A percentile compares a stretch with the other conserved stretches of the same genome.
Conservation (phyloP, 2,329 filamentous ascomycete genomes). For the Clonostachys rosea region DNA sequence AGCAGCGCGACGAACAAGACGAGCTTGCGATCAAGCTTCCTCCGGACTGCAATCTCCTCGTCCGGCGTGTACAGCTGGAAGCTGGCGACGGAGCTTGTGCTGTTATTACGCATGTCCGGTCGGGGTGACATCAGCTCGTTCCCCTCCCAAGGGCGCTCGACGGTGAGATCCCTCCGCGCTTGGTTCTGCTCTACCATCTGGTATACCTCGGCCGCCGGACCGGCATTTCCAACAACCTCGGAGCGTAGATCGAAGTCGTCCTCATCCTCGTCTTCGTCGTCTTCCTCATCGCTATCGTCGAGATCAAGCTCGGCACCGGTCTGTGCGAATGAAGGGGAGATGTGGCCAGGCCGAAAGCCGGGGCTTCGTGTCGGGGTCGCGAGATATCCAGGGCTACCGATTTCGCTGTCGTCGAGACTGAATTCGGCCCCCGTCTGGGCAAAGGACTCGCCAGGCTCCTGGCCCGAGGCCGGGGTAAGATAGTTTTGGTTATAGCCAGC, state of each 20-base stretch:
- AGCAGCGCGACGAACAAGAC: conserved; percentile 78
- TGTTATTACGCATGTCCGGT: background rate
- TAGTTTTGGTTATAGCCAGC: too few species aligned
- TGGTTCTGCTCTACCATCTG: conserved; percentile 1
- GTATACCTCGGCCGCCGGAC: background rate
- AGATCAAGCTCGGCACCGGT: conserved; percentile 21
- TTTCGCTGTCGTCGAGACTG: conserved; percentile 24
- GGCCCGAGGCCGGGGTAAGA: background rate
- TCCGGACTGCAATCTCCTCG: conserved; percentile 68
- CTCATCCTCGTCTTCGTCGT: conserved; percentile 8
- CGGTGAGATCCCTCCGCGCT: background rate
- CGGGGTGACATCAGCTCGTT: background rate
- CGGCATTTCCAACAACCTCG: conserved; percentile 1
- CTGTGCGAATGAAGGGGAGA: conserved; percentile 27
- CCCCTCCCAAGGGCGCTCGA: background rate
- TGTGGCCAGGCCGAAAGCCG: background rate
- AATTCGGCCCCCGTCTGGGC: conserved; percentile 31
- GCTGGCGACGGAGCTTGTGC: conserved; percentile 23
- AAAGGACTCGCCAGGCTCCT: conserved; percentile 14
- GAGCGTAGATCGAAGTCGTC: conserved; percentile 1
- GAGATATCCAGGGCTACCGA: background rate
- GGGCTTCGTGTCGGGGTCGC: conserved; percentile 13
- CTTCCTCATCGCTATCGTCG: conserved; percentile 2
- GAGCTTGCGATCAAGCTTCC: conserved; percentile 72
- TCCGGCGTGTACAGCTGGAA: conserved; percentile 48